A percentile compares a stretch with the other conserved stretches of the same genome.
Conservation (phyloP, 306 rosid species). For the Albizia julibrissin region DNA sequence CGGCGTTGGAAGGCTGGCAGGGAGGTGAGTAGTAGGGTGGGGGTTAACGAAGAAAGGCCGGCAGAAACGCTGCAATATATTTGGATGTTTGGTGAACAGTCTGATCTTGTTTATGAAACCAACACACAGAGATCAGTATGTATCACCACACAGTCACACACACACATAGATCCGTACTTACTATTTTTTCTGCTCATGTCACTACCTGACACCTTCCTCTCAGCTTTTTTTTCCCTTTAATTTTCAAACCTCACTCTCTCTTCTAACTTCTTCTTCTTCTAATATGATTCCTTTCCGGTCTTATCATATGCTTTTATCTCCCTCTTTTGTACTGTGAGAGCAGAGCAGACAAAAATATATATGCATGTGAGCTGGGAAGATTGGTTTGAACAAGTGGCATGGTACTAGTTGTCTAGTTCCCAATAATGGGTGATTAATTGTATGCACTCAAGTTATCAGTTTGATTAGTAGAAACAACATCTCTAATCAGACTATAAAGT, state of each 20-base stretch:
- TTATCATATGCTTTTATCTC: neutral
- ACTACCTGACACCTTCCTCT: neutral
- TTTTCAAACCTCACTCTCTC: neutral
- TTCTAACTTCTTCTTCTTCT: neutral
- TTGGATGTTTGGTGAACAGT: neutral
- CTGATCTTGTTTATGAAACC: neutral
- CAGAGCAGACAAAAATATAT: no score
- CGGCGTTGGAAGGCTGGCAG: neutral
- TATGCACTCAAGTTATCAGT: neutral
- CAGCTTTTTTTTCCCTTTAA: no score
- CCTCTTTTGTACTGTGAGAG: neutral
- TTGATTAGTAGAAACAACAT: no score
- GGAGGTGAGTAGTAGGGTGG: no score
- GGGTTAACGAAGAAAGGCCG: neutral
- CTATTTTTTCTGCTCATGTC: neutral
- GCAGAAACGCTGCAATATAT: neutral
- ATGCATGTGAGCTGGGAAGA: neutral
- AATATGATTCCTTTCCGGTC: no score
- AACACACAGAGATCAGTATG: neutral
- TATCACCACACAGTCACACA: no score
- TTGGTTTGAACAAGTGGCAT: neutral
- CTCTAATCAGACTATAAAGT: neutral
- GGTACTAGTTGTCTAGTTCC: neutral
- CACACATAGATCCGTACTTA: neutral
- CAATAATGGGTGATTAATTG: neutral